Base-by-base conservation (phyloP, 2,329 filamentous ascomycete genomes). In the Trichoderma breve region DNA sequence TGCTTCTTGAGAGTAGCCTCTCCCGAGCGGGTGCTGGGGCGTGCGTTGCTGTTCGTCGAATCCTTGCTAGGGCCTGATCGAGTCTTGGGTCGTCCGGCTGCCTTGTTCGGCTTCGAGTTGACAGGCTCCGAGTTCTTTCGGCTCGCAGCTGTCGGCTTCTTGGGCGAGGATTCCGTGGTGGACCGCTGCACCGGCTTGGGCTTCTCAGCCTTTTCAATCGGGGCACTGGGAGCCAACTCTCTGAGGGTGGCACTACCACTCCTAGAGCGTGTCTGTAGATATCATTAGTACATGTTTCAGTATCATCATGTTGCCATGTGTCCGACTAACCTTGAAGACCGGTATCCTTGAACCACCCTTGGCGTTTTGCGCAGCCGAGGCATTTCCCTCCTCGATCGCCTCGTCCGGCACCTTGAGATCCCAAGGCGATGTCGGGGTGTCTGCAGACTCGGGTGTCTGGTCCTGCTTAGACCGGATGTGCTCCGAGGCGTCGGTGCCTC, bases 281-380 rank as follows among this genome's bases (percentile, higher is more conserved):
- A 89, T 85, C 7, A 91, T 85, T 67, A 85, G 58, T 34, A 26
- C 28, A 55, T 26, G 83, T 72, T 90, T 90, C 81, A 73, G 86
- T 77, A 70, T 87, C 89, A 76, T 87, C 89, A 76, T 86, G 84
- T 75, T 9, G 43, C 9, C 3, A n/a, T 24, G 39, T 53, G 7
- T 87, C 2, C 93, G 92, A 79, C 93, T 97, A 15, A 88, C 84
- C 77, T 93, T 95, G 34, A 94, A 90, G 47, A 98, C 87, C 1
- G 96, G 96, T 79, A 99, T 98, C 69, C 93, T 90, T 58, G 95
- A 97, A 84, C 83, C 88, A 83, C 85, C 88, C 82, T 87, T 92
- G 77, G 79, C 83, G 75, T 76, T 87, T 82, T 60, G 32, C 12
- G 24, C 60, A 36, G 82, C 88, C 78, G 83, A 81, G 68, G 81